Base-by-base conservation (phyloP, 176 grass and related monocot species). In the Zea mays region DNA sequence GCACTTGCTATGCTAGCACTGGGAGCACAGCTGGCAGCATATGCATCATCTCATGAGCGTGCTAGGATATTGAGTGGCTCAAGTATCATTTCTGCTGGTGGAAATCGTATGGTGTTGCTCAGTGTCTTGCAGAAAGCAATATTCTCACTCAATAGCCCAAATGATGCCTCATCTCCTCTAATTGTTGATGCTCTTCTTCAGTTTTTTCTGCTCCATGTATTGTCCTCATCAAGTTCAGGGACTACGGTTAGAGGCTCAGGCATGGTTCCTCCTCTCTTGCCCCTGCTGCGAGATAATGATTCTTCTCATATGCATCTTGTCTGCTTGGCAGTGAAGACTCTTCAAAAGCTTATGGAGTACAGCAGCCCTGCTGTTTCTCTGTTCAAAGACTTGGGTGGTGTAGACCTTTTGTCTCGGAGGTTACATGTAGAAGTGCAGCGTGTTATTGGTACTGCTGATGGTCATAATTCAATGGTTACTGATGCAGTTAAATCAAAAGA, bases 191-290 rank as follows among this genome's bases (percentile, higher is more conserved):
- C 96, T 72, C 91, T 99, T 74, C 87, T 99, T 44, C 91, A 94
- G n/a, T 99, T 99, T 75, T 99, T 99, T 80, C 86, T 99, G n/a
- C 92, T 99, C 61, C 96, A 99, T 89, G 96, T 99, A 46, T 73
- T 99, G 50, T 95, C 92, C 46, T 92, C 96, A 76, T 99, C 96
- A 36, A 95, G 96, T 82, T 92, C 96, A 81, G 96, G 96, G 52
- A 94, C 85, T 55, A 90, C 92, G 1, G 77, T 99, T 82, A 89
- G 96, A 62, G 92, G 91, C 49, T 90, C 92, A n/a, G 92, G 90
- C 82, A 85, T 99, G 85, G 92, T 99, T 62, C 85, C 92, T 44
- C 90, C 92, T 21, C 83, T 99, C 68, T 80, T 99, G 78, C 92
- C 96, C 20, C 90, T 99, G 72, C 48, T 99, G 73, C 92, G 88